Base-by-base conservation (phyloP, 768 basidiomycete genomes). In the Podaxis pistillaris region DNA sequence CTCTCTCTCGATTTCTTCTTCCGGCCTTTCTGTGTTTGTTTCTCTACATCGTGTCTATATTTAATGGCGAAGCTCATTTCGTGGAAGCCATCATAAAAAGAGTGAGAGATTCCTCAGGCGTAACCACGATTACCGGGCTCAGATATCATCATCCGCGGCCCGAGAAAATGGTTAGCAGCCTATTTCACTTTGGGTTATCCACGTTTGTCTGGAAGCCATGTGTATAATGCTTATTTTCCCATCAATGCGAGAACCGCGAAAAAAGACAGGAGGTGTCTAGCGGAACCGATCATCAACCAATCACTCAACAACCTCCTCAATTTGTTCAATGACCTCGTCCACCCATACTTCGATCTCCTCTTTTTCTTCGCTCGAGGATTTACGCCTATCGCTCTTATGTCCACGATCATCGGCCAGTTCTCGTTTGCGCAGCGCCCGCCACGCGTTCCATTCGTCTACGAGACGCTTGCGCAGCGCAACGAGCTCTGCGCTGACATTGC, bases 401-500 rank as follows among this genome's bases (percentile, higher is more conserved):
- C 61, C 61, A 58, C 76, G 79, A 64, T 85, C 85, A 57, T 87
- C 87, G 38, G 80, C 82, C 60, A 89, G 60, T 67, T 91, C 86
- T 65, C 83, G 84, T 72, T 83, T 86, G 67, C 89, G 87, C 65
- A 86, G 82, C 24, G 79, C 69, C 56, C 96, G 86, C 97, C 97
- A 98, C 47, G 96, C 93, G 76, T 99, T 97, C 97, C 97, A 99
- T 77, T 99, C 97, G 70, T 97, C 93, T 68, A 98, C 90, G 58
- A 98, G 83, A 52, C 97, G 85, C 74, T 93, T 92, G 64, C 97
- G 85, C 66, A 88, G 87, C 17, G 94, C 93, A 67, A 96, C 84
- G 26, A 97, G 85, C 76, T 98, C 97, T 4, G 95, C 94, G 66
- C 90, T 95, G 68, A 96, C 93, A 69, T 90, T 92, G 74, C 89